Evolutionary conservation across 2,329 filamentous ascomycete genomes (phyloP).

Genomic region (Beauveria scarabaeidicola): DNA sequence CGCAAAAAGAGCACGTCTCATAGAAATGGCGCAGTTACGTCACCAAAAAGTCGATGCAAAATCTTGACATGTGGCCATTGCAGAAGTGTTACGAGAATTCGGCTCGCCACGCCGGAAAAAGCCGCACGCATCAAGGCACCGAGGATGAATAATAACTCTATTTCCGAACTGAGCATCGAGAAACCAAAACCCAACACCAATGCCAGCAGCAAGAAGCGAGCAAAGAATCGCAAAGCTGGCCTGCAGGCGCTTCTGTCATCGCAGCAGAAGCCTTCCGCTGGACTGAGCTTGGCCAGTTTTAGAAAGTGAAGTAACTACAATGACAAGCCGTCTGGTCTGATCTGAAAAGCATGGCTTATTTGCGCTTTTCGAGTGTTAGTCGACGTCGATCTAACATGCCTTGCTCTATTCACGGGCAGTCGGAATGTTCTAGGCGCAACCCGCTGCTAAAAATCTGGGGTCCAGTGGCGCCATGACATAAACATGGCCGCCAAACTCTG

Average conservation of each 20-base stretch:
- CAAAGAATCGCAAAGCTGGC: slow-evolving; percentile 56
- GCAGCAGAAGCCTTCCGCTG: slow-evolving; percentile 35
- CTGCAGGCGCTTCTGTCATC: slow-evolving; percentile 55
- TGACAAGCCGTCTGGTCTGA: neutral
- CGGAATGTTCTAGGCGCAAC: slow-evolving; percentile 10
- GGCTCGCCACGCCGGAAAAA: slow-evolving; percentile 30
- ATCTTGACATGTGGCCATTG: slow-evolving; percentile 38
- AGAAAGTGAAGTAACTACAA: slow-evolving; percentile 25
- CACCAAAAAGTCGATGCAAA: slow-evolving; percentile 25
- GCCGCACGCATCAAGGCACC: slow-evolving; percentile 18
- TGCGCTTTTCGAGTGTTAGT: neutral
- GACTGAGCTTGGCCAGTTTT: slow-evolving; percentile 49
- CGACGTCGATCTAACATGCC: neutral
- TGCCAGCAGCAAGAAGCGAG: slow-evolving; percentile 55
- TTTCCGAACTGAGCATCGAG: slow-evolving; percentile 8
- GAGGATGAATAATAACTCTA: slow-evolving; percentile 14
- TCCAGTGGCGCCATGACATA: slow-evolving; percentile 10
- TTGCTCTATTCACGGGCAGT: neutral
- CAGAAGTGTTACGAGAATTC: slow-evolving; percentile 32
- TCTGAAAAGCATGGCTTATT: neutral
- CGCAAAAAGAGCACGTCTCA: neutral
- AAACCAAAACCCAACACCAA: slow-evolving; percentile 35
- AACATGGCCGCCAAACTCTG: slow-evolving; percentile 13
- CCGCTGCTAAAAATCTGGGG: slow-evolving; percentile 2
- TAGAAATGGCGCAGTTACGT: neutral